Base-by-base conservation (phyloP, 2,329 filamentous ascomycete species). In the Mycosphaerella arachidis region DNA sequence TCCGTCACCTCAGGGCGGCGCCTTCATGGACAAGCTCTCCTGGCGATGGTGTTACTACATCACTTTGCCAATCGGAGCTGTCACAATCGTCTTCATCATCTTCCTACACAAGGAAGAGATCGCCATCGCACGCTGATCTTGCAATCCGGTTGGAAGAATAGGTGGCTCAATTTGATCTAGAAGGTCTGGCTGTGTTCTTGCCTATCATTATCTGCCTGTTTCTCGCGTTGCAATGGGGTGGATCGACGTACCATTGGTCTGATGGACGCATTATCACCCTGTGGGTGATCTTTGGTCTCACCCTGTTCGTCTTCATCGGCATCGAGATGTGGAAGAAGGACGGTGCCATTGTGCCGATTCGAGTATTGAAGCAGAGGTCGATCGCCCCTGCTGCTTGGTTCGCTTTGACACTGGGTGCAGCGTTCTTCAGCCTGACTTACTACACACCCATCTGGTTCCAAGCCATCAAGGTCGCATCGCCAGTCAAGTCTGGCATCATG, bases 401-500 rank as follows among this genome's bases (percentile, higher is more conserved):
- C 53, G 72, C 70, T 45, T 71, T 77, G 56, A 73, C 71, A 63
- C 63, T 79, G 20, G 76, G 76, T 7, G 75, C 73, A 6, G 62
- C 68, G n/a, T 78, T 80, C 69, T 77, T 80, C 70, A 59, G 78
- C 53, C 66, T 79, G 48, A 71, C 76, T 53, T 80, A 78, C 70
- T 80, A 75, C 53, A 69, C 79, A 30, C 71, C 75, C 68, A 58
- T 79, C 75, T 73, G 78, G 75, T 78, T 80, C 77, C 75, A 81
- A 62, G 77, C 77, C 12, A 78, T 81, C 70, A 78, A 80, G 59
- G 76, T 75, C 5, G 74, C 71, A 1, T 73, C 72, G 0, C 78
- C 79, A 2, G 75, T 76, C 16, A 75, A 76, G 45, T 66, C 63
- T 18, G 70, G 72, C 24, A 66, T 74, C 27, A 59, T 66, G 4